phyloP scores from a whole-genome alignment of 352 stramenopile species.

The Elongisporangium prolatum region DNA sequence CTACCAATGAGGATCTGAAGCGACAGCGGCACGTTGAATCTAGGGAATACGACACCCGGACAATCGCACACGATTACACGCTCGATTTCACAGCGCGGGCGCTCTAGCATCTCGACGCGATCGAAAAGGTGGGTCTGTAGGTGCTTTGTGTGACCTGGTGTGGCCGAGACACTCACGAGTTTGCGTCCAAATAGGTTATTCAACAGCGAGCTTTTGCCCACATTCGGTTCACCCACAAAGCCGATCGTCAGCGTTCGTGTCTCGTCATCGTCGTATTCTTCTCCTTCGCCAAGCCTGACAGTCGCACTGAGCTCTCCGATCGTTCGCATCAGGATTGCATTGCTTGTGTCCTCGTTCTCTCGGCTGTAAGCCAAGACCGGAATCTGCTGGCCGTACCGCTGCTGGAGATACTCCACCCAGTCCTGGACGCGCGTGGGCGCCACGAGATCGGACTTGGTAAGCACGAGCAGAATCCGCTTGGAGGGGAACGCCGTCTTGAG shows the following conservation, averaged over 20 bases:
- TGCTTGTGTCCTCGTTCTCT: conserved; percentile 57
- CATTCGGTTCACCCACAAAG: conserved; percentile 98
- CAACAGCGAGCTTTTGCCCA: conserved; percentile 93
- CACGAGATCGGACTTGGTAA: conserved; percentile 99
- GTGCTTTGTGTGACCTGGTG: conserved; percentile 78
- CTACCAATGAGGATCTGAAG: conserved; percentile 81
- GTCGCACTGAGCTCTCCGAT: conserved; percentile 57
- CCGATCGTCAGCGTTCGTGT: conserved; percentile 84
- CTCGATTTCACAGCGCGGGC: conserved; percentile 7
- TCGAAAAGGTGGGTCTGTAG: conserved; percentile 79
- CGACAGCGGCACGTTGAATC: conserved; percentile 56
- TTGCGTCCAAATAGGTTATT: conserved; percentile 83
- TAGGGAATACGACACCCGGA: conserved; percentile 76
- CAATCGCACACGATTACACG: conserved; percentile 75
- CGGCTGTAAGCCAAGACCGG: conserved; percentile 71
- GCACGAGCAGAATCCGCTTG: conserved; percentile 95
- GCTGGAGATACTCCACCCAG: conserved; percentile 91
- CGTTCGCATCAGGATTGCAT: conserved; percentile 27
- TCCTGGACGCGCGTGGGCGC: conserved; percentile 65
- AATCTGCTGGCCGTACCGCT: conserved; percentile 84
- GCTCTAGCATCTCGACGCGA: conserved; percentile 42
- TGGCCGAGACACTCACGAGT: conserved; percentile 75
- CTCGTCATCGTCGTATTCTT: conserved; percentile 51
- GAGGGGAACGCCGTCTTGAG: conserved; percentile 29
- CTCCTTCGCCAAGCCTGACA: conserved; percentile 54